A percentile compares a stretch with the other conserved stretches of the same genome.
Conservation (phyloP, 176 grass and related monocot genomes). For the Luzula sylvatica region DNA sequence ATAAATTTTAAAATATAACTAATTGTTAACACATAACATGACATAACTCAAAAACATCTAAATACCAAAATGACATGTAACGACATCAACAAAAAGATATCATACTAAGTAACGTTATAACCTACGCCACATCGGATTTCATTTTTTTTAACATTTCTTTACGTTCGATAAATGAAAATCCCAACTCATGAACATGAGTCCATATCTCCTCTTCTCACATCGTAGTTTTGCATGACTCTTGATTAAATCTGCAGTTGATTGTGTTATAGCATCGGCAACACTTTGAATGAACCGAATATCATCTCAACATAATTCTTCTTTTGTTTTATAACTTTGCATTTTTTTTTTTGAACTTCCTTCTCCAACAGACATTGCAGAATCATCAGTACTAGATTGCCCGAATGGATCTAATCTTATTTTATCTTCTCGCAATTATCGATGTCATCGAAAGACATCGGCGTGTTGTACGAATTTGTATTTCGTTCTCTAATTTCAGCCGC, state of each 20-base stretch:
- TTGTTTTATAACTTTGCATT: background rate
- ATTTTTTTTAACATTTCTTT: too few relatives aligned
- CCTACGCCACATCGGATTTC: too few relatives aligned
- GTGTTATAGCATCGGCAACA: background rate
- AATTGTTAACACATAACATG: too few relatives aligned
- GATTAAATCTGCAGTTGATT: background rate
- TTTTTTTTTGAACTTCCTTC: background rate
- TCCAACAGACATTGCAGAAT: background rate
- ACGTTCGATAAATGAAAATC: too few relatives aligned
- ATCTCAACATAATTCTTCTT: too few relatives aligned
- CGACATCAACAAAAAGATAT: too few relatives aligned
- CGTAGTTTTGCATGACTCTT: too few relatives aligned
- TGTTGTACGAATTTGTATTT: background rate
- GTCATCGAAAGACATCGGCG: background rate
- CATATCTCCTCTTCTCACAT: background rate
- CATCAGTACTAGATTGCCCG: background rate
- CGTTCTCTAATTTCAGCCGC: conserved; percentile 5
- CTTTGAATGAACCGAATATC: background rate
- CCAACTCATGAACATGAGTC: background rate
- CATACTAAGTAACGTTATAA: too few relatives aligned
- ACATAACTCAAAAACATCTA: too few relatives aligned
- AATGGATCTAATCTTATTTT: background rate
- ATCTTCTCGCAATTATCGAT: conserved; percentile 1
- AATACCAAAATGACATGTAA: too few relatives aligned
- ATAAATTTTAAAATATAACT: too few relatives aligned